These are phyloP conservation scores for Phytophthora pisi DNA, from an alignment of 352 stramenopile genomes.

Conservation along the genomic window DNA sequence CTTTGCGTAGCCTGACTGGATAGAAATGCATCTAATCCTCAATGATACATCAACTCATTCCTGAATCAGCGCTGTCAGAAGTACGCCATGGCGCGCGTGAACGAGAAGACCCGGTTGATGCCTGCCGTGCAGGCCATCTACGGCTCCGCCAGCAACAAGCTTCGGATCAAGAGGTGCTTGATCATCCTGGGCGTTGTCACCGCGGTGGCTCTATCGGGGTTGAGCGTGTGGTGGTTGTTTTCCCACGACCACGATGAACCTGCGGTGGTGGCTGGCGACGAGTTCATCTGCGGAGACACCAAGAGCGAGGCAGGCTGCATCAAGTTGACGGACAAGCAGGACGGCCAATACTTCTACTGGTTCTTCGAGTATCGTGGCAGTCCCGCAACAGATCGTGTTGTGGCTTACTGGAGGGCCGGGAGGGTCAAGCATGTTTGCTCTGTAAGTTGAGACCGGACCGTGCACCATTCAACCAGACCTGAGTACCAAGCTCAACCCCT, in stretches of 20 bases:
- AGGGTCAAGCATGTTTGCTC: slow-evolving; percentile 59
- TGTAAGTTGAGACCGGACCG: slow-evolving; percentile 67
- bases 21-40: no score
- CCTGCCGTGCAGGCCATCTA: slow-evolving; percentile 29
- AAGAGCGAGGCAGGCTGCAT: slow-evolving; percentile 50
- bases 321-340: slow-evolving; percentile 51
- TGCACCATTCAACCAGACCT: slow-evolving; percentile 53
- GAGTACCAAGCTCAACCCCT: slow-evolving; percentile 51
- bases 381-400: slow-evolving; percentile 53
- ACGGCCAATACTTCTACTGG: slow-evolving; percentile 79
- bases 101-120: slow-evolving; percentile 22
- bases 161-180: slow-evolving; percentile 27
- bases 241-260: slow-evolving; percentile 4
- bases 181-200: slow-evolving; percentile 20
- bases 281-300: slow-evolving; percentile 4
- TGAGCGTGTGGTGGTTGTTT: slow-evolving; percentile 2
- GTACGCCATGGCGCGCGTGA: slow-evolving; percentile 3
- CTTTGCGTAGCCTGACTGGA: no score
- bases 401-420: slow-evolving; percentile 73
- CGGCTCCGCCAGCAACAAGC: slow-evolving; percentile 19
- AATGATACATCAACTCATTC: no score
- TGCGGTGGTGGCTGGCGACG: not conserved
- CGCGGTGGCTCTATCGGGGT: not conserved
- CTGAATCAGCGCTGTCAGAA: no score
- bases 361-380: slow-evolving; percentile 50